Conservation (phyloP, 805 yeast species). For the Saccharomycopsis schoenii region DNA sequence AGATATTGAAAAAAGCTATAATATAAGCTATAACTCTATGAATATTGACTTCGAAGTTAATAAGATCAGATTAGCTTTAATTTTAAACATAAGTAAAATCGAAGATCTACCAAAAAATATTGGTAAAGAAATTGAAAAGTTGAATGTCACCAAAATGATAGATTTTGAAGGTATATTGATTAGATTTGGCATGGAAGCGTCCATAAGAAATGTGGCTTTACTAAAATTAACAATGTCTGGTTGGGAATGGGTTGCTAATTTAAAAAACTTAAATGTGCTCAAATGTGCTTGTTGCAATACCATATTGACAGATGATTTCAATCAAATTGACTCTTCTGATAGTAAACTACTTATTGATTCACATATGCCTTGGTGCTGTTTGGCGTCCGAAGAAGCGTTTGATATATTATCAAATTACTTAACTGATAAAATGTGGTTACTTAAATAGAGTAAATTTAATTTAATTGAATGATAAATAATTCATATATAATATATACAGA, state of each 20-base stretch:
- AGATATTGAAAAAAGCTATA: background rate
- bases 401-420: background rate
- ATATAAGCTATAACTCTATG: background rate
- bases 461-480: background rate
- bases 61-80: background rate
- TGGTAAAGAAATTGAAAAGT: background rate
- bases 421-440: background rate
- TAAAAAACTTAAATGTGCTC: background rate
- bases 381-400: background rate
- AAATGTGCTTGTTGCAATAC: background rate
- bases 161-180: background rate
- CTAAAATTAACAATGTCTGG: background rate
- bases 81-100: background rate
- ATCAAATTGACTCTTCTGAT: background rate
- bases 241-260: background rate
- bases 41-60: background rate
- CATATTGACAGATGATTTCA: background rate
- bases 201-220: background rate
- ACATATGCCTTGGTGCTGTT: background rate
- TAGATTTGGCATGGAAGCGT: background rate
- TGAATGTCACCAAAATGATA: background rate
- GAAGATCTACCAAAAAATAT: background rate
- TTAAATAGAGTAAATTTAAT: background rate
- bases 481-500: background rate
- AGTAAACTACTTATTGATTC: background rate